Evolutionary conservation across 371 early-diverging fungal genomes (phyloP).

Genomic region (Catenaria anguillulae): DNA sequence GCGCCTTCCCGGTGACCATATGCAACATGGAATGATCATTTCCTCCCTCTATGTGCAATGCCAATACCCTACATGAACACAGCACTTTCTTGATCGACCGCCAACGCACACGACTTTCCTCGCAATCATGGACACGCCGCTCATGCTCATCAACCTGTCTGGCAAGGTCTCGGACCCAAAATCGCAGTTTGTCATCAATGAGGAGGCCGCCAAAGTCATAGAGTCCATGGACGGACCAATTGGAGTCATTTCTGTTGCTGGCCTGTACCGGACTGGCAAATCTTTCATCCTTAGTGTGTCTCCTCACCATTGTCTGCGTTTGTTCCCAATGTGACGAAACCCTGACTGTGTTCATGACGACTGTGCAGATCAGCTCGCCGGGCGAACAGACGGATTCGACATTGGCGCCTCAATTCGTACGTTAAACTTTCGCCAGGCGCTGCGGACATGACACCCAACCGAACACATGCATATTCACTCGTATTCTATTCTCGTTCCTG

Average conservation of each 20-base stretch:
- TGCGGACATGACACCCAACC: too few relatives aligned
- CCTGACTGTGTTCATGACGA: neutral
- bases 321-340: neutral
- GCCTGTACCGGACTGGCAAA: slow-evolving; percentile 1
- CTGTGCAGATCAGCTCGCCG: slow-evolving; percentile 4
- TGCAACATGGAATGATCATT: too few relatives aligned
- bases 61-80: too few relatives aligned
- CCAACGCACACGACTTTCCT: too few relatives aligned
- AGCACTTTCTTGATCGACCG: too few relatives aligned
- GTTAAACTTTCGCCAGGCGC: neutral
- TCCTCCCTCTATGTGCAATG: too few relatives aligned
- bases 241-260: slow-evolving; percentile 5
- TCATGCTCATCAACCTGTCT: neutral
- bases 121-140: too few relatives aligned
- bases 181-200: neutral
- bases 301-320: too few relatives aligned
- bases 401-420: slow-evolving; percentile 6
- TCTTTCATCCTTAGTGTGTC: too few relatives aligned
- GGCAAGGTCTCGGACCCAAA: slow-evolving; percentile 3
- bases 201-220: neutral
- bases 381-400: neutral
- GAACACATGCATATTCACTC: neutral
- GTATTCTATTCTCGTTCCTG: neutral
- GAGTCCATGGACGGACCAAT: neutral
- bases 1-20: too few relatives aligned